A percentile compares a stretch with the other conserved stretches of the same genome.
phyloP scores from a whole-genome alignment of 2,329 filamentous ascomycete genomes.

The Colletotrichum navitas region DNA sequence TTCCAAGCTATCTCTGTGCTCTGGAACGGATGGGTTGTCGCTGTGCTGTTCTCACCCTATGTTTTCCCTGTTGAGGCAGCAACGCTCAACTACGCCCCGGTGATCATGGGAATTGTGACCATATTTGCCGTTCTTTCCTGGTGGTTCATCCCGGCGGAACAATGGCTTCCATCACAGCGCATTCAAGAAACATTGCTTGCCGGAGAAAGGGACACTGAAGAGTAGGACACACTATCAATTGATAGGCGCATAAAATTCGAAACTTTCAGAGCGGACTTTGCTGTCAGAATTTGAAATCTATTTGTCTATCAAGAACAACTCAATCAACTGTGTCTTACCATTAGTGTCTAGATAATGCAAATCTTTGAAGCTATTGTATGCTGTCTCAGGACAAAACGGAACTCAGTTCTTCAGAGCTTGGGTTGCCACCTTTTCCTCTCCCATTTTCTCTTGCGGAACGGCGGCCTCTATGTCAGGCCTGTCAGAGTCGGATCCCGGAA shows the following conservation, averaged over 20 bases:
- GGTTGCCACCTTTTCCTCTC: slow-evolving; percentile 3
- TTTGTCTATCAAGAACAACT: too few relatives aligned
- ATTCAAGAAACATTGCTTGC: slow-evolving; percentile 54
- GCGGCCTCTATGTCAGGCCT: slow-evolving; percentile 9
- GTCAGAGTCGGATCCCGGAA: slow-evolving; percentile 27
- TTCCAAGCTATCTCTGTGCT: slow-evolving; percentile 61
- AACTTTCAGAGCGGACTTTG: too few relatives aligned
- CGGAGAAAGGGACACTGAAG: slow-evolving; percentile 26
- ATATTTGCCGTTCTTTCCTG: slow-evolving; percentile 62
- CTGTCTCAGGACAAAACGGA: neutral
- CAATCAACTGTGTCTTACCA: neutral
- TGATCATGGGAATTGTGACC: slow-evolving; percentile 64
- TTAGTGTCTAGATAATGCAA: neutral
- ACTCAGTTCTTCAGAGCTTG: slow-evolving; percentile 13
- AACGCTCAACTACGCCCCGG: slow-evolving; percentile 62
- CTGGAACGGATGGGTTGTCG: slow-evolving; percentile 65
- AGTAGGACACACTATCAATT: neutral
- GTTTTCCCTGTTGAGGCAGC: slow-evolving; percentile 57
- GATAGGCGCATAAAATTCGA: neutral
- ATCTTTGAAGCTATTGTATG: neutral
- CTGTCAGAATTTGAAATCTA: accelerated
- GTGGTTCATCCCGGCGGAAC: slow-evolving; percentile 60
- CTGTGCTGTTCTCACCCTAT: slow-evolving; percentile 61
- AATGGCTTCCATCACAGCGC: slow-evolving; percentile 59
- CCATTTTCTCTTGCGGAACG: neutral